Evolutionary conservation across 148 eudicot genomes (phyloP).

Genomic region (Rhododendron simsii): DNA sequence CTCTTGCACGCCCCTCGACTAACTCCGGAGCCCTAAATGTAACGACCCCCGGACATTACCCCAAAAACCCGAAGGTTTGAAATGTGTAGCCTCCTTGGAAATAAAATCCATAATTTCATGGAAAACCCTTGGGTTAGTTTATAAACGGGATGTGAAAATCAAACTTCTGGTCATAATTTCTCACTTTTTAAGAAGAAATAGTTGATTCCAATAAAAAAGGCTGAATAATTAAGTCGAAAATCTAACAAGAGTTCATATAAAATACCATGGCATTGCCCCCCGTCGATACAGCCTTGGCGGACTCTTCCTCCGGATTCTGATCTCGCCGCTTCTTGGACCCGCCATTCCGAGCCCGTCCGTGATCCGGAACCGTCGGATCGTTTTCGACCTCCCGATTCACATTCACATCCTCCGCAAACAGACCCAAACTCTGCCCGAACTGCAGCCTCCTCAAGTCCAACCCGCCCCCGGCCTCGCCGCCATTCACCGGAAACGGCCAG

Average conservation of each 20-base stretch:
- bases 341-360: neutral
- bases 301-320: neutral
- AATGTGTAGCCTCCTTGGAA: too few relatives aligned
- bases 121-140: too few relatives aligned
- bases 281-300: slow-evolving; percentile 2
- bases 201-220: neutral
- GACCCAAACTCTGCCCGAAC: slow-evolving; percentile 12
- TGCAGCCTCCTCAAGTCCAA: slow-evolving; percentile 14
- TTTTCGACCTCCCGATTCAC: neutral
- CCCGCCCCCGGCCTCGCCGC: neutral
- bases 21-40: too few relatives aligned
- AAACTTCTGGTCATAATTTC: neutral
- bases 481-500: slow-evolving; percentile 55
- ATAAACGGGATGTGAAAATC: neutral
- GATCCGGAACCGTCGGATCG: slow-evolving; percentile 12
- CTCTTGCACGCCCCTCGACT: too few relatives aligned
- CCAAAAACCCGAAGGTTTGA: too few relatives aligned
- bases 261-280: slow-evolving; percentile 10
- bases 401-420: slow-evolving; percentile 6
- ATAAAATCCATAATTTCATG: too few relatives aligned
- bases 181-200: neutral
- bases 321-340: slow-evolving; percentile 9
- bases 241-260: neutral
- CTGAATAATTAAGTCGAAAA: neutral
- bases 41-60: too few relatives aligned